Evolutionary conservation across 1,284 basidiomycete species (phyloP).

Genomic region (Paramarasmius palmivorus): DNA sequence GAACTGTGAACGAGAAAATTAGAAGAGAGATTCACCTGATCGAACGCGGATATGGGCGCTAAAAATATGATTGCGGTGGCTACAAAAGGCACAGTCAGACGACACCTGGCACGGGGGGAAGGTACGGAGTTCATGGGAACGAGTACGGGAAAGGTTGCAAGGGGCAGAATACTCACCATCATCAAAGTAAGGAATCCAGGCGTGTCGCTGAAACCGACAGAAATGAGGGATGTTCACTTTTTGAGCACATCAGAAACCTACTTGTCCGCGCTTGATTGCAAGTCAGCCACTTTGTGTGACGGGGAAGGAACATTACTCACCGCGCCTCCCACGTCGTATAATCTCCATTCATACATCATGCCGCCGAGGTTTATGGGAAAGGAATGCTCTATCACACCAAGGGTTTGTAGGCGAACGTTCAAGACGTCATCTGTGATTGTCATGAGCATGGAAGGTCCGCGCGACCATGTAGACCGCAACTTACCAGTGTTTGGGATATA

Average conservation of each 20-base stretch:
- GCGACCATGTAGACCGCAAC: constrained; percentile 12
- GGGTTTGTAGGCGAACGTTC: constrained; percentile 74
- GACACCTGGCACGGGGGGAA: not conserved
- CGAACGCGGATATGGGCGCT: constrained; percentile 80
- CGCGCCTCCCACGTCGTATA: constrained; percentile 81
- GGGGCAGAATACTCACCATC: constrained; percentile 57
- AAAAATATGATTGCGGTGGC: constrained; percentile 75
- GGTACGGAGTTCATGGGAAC: not conserved
- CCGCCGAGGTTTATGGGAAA: constrained; percentile 68
- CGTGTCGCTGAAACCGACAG: constrained; percentile 52
- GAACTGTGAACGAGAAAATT: constrained; percentile 13
- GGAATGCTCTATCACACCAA: constrained; percentile 75
- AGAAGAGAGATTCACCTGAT: constrained; percentile 52
- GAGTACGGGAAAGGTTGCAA: constrained; percentile 15
- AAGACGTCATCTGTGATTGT: constrained; percentile 63
- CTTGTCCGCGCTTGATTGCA: constrained; percentile 30
- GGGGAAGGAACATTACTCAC: constrained; percentile 40
- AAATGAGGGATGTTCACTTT: constrained; percentile 8
- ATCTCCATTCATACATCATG: constrained; percentile 65
- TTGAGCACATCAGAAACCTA: constrained; percentile 14
- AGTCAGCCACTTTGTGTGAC: constrained; percentile 6
- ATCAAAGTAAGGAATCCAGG: constrained; percentile 82
- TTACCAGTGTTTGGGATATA: constrained; percentile 70
- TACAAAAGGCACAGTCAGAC: constrained; percentile 24
- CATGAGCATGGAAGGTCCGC: not conserved